Conservation (phyloP, 2,329 filamentous ascomycete species). For the Aschersonia sp. region DNA sequence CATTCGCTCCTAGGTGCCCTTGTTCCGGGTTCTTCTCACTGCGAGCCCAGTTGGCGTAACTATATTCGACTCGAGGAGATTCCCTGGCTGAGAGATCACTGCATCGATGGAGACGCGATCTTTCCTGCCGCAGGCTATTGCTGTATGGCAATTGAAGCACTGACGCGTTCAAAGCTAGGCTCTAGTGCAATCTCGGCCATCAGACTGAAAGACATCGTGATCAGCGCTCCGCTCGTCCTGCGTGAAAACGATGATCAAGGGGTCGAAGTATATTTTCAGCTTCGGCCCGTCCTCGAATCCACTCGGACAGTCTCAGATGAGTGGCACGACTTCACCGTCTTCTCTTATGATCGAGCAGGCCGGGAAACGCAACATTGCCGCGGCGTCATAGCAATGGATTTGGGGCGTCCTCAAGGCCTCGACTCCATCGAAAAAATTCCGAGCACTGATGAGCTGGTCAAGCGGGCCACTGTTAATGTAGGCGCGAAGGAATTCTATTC, state of each 20-base stretch:
- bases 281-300: neutral
- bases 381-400: neutral
- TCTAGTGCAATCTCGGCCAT: neutral
- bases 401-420: neutral
- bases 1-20: constrained; percentile 13
- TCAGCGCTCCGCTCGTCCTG: neutral
- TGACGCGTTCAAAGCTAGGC: neutral
- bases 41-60: constrained; percentile 17
- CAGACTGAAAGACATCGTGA: neutral
- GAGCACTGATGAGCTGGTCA: too few relatives aligned
- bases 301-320: neutral
- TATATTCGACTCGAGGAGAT: constrained; percentile 13
- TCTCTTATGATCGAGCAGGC: neutral
- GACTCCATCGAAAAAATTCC: neutral
- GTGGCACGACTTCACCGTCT: neutral
- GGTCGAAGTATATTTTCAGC: neutral
- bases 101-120: constrained; percentile 13
- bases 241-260: neutral
- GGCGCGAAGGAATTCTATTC: too few relatives aligned
- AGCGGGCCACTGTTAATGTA: too few relatives aligned
- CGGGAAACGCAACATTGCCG: neutral
- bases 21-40: constrained; percentile 8
- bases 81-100: constrained; percentile 19
- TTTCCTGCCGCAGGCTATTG: constrained; percentile 22
- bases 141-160: constrained; percentile 16